Percentiles rank a stretch among this genome's conserved stretches.
These are phyloP conservation scores for Plantago major DNA, from an alignment of 257 asterid species.

Conservation along the genomic window DNA sequence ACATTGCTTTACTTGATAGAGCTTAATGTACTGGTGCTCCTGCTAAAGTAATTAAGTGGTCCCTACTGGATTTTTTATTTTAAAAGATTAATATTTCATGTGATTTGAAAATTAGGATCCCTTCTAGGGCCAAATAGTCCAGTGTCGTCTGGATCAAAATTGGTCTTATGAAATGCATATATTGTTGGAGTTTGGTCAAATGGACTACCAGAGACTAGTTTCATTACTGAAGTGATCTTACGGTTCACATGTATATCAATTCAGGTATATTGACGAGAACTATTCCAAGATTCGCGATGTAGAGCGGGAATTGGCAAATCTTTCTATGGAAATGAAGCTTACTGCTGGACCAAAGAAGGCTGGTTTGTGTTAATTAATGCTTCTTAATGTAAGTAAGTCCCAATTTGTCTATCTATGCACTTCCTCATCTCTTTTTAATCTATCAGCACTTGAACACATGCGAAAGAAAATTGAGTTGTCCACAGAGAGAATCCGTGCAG, in stretches of 20 bases:
- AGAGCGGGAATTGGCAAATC: constrained; percentile 78
- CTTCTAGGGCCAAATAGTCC: constrained; percentile 1
- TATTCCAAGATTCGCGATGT: constrained; percentile 95
- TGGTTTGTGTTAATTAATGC: constrained; percentile 30
- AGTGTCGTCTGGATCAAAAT: background rate
- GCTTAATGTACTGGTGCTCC: too few species aligned
- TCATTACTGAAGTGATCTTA: constrained; percentile 15
- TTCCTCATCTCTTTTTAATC: constrained; percentile 11
- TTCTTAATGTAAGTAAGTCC: constrained; percentile 11
- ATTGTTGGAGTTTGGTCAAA: background rate
- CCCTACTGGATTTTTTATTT: too few species aligned
- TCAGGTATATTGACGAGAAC: constrained; percentile 88
- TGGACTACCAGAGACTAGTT: background rate
- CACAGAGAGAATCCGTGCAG: constrained; percentile 65
- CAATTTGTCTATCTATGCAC: constrained; percentile 9
- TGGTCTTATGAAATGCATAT: constrained; percentile 2
- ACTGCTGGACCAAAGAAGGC: constrained; percentile 97
- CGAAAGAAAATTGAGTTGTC: constrained; percentile 85
- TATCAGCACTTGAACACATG: constrained; percentile 89
- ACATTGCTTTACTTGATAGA: too few species aligned
- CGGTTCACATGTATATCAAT: constrained; percentile 16
- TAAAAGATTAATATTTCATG: too few species aligned
- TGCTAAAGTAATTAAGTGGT: too few species aligned
- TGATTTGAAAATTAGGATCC: background rate
- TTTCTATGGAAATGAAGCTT: constrained; percentile 90